These are phyloP conservation scores for Stagonosporopsis vannaccii DNA, from an alignment of 2,329 filamentous ascomycete genomes.

Conservation along the genomic window DNA sequence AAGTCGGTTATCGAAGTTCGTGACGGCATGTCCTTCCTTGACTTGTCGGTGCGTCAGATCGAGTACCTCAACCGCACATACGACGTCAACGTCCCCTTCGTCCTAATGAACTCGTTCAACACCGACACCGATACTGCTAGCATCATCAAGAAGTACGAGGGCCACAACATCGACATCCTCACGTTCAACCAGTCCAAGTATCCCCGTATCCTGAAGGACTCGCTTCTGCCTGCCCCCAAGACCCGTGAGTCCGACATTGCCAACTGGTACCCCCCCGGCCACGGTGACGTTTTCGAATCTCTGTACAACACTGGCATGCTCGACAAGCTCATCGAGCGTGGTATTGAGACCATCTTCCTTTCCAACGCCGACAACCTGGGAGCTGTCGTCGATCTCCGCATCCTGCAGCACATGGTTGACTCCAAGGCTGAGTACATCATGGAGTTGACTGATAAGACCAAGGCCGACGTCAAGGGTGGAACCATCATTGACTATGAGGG, in stretches of 20 bases:
- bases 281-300: constrained; percentile 99
- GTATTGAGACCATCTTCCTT: constrained; percentile 97
- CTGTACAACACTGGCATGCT: constrained; percentile 99
- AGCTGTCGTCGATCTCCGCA: constrained; percentile 95
- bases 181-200: constrained; percentile 99
- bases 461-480: constrained; percentile 99
- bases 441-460: constrained; percentile 99
- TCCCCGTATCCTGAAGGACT: constrained; percentile 98
- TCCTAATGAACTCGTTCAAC: constrained; percentile 99
- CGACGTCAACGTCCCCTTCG: constrained; percentile 94
- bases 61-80: constrained; percentile 99
- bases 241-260: constrained; percentile 83
- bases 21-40: constrained; percentile 99
- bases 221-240: constrained; percentile 94
- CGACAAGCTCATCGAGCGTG: constrained; percentile 92
- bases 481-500: constrained; percentile 99
- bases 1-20: constrained; percentile 99
- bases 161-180: constrained; percentile 98
- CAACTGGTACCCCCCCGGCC: constrained; percentile 98
- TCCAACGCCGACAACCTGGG: constrained; percentile 99
- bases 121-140: constrained; percentile 96
- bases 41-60: constrained; percentile 97
- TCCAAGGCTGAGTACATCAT: constrained; percentile 98
- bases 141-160: constrained; percentile 99
- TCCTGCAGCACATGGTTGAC: constrained; percentile 99